Percentiles rank a stretch among this genome's conserved stretches.
phyloP scores from a whole-genome alignment of 495 filamentous ascomycete genomes.

The Amniculicola lignicola region DNA sequence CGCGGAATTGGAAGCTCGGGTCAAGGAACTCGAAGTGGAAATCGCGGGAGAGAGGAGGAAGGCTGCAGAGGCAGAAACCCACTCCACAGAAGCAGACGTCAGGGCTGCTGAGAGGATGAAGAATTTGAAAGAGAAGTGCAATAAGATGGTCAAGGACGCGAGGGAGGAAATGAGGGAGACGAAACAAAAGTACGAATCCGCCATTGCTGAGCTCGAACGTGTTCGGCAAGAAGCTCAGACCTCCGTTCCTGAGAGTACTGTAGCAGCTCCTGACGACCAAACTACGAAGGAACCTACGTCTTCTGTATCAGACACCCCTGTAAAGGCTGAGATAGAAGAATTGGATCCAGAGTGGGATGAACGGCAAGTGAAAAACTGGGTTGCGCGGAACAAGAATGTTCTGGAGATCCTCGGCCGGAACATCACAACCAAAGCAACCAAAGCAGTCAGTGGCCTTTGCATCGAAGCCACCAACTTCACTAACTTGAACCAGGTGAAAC shows the following conservation, averaged over 20 bases:
- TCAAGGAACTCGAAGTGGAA: neutral
- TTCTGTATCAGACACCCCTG: neutral
- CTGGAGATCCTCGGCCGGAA: conserved; percentile 62
- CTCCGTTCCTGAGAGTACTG: too few relatives aligned
- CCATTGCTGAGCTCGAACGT: conserved; percentile 7
- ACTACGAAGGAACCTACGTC: neutral
- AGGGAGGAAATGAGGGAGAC: conserved; percentile 61
- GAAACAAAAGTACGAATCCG: conserved; percentile 22
- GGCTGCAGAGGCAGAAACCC: too few relatives aligned
- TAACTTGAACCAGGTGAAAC: conserved; percentile 6
- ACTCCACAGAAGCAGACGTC: too few relatives aligned
- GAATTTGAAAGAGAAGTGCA: conserved; percentile 45
- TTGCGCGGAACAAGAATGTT: conserved; percentile 52
- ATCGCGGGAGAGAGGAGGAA: too few relatives aligned
- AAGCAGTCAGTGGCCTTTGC: too few relatives aligned
- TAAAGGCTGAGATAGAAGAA: conserved; percentile 13
- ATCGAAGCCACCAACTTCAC: too few relatives aligned
- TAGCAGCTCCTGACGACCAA: neutral
- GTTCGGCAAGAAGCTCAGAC: conserved; percentile 5
- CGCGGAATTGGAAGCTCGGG: too few relatives aligned
- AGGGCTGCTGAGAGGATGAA: conserved; percentile 24
- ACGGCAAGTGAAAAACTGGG: conserved; percentile 52
- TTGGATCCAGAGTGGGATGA: conserved; percentile 57
- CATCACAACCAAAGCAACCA: conserved; percentile 47
- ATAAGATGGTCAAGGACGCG: conserved; percentile 54